Percentiles rank a stretch among this genome's conserved stretches.
These are phyloP conservation scores for Parmelia sp. DNA, from an alignment of 495 filamentous ascomycete genomes.

Conservation along the genomic window DNA sequence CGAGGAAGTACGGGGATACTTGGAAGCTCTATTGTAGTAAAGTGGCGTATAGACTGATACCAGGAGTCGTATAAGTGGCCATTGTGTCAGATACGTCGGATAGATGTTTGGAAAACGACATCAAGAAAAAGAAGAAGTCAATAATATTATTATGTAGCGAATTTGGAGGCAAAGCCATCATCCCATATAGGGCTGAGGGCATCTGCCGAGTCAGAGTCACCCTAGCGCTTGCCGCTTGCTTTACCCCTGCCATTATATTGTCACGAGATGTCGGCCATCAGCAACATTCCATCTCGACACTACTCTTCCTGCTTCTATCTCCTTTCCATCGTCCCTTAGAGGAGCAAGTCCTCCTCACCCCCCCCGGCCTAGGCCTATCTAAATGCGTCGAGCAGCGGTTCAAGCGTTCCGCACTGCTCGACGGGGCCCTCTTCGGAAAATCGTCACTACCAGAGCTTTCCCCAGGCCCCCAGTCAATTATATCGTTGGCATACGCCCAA, in stretches of 20 bases:
- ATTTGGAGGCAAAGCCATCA: no score
- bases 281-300: neutral
- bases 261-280: conserved; percentile 10
- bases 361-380: conserved; percentile 15
- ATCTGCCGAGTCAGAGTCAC: conserved; percentile 1
- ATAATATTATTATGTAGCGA: no score
- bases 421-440: conserved; percentile 49
- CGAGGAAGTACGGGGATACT: conserved; percentile 39
- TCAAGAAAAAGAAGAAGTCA: no score
- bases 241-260: conserved; percentile 1
- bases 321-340: neutral
- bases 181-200: no score
- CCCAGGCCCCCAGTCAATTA: conserved; percentile 39
- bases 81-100: no score
- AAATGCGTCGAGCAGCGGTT: conserved; percentile 61
- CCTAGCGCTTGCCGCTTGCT: conserved; percentile 4
- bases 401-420: conserved; percentile 58
- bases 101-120: no score
- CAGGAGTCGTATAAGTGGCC: conserved; percentile 38
- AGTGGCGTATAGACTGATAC: conserved; percentile 42
- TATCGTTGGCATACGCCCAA: conserved; percentile 27
- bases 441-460: conserved; percentile 40
- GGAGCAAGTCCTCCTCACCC: neutral
- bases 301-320: neutral
- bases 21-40: conserved; percentile 41